Conservation (phyloP, 169 alveolate species). For the Theileria annulata region DNA sequence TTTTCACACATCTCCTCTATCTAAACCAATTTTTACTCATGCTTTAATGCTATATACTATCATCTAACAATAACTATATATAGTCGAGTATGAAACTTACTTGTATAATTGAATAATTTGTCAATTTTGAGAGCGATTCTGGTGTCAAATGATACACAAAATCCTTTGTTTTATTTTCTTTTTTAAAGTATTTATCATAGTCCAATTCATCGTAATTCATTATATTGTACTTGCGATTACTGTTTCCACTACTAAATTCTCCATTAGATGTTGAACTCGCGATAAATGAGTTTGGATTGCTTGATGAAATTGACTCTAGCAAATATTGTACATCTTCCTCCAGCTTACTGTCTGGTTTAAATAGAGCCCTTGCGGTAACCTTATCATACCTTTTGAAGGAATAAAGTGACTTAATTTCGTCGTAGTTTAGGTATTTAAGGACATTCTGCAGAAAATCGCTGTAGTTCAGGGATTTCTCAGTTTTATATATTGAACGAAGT, state of each 20-base stretch:
- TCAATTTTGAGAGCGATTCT: conserved; percentile 12
- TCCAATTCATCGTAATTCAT: background rate
- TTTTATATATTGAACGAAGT: background rate
- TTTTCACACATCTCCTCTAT: background rate
- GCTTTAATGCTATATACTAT: background rate
- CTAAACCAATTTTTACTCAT: background rate
- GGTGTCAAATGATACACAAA: conserved; percentile 4
- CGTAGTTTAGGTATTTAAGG: background rate
- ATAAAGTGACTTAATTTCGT: background rate
- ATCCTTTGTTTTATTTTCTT: background rate
- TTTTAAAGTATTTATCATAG: background rate
- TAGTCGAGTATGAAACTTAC: background rate
- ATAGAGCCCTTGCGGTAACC: background rate
- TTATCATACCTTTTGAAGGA: background rate
- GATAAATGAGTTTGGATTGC: background rate
- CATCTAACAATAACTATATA: background rate
- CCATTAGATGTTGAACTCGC: background rate
- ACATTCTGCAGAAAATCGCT: background rate
- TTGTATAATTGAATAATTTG: background rate
- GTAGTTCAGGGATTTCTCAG: background rate
- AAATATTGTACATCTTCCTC: conserved; percentile 16
- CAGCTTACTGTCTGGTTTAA: conserved; percentile 1
- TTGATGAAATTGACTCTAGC: conserved; percentile 3
- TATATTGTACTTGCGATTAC: background rate
- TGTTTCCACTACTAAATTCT: background rate